Base-by-base conservation (phyloP, 2,329 filamentous ascomycete species). In the Apiospora koreana region DNA sequence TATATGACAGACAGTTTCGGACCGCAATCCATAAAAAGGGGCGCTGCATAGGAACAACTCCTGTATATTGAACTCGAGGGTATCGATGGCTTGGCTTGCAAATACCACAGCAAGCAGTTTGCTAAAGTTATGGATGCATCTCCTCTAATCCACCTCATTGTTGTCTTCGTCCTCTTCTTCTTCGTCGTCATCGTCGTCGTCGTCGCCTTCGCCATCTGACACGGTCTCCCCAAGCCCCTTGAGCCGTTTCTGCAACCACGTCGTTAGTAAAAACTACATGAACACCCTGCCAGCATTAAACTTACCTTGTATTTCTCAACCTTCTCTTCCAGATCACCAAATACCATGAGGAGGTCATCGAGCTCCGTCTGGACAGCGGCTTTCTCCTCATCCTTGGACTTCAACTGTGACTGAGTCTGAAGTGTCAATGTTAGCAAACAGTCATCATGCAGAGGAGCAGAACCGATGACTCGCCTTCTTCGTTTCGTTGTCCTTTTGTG, bases 341-440 rank as follows among this genome's bases (percentile, higher is more conserved):
- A 94, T 6, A 96, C 91, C 83, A 95, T 92, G 45, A 96, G 83
- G 69, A 95, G 84, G 79, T 96, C 93, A 74, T 96, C 93, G 64
- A 95, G 84, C 79, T 96, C 93, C 2, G 88, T 86, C 78, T 95
- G 93, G 6, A 87, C 86, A 1, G 87, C 82, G 72, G 89, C 86
- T 69, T 88, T 89, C 70, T 92, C 89, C 71, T 89, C 86, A 74
- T 91, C 88, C 72, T 88, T 91, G 73, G 87, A 82, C 64, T 80
- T 77, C 28, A 77, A 68, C 64, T 78, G 74, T 18, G 73, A 72
- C 62, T 79, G 77, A 23, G 78, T 74, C 71, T 80, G 38, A 10
- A 66, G 23, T 10, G 18, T 28, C 21, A 25, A 35, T 38, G 67
- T 79, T 67, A 79, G 73, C 6, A 69, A 64, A 7, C 8, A 12